Conservation (phyloP, 2,329 filamentous ascomycete genomes). For the Microcera coccophila region DNA sequence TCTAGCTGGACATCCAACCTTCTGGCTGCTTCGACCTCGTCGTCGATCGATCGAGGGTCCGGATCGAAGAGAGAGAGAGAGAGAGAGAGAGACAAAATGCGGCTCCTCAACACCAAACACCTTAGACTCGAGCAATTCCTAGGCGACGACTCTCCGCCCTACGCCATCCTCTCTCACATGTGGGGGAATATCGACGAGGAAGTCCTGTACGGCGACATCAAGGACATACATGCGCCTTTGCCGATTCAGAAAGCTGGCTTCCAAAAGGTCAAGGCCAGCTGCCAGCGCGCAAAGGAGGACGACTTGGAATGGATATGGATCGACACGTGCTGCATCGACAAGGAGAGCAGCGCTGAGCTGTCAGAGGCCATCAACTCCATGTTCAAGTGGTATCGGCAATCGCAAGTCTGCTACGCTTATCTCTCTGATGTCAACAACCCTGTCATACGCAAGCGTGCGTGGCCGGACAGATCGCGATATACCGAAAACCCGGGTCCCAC, state of each 20-base stretch:
- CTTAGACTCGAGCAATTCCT: not conserved
- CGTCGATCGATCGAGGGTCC: too few relatives aligned
- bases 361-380: not conserved
- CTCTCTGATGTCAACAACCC: not conserved
- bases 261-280: not conserved
- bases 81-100: too few relatives aligned
- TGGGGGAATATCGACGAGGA: not conserved
- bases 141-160: not conserved
- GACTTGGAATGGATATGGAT: not conserved
- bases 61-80: too few relatives aligned
- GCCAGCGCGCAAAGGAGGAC: not conserved
- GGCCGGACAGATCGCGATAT: not conserved
- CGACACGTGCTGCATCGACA: not conserved
- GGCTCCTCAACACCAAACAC: not conserved
- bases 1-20: too few relatives aligned
- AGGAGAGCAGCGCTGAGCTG: not conserved
- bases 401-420: not conserved
- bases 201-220: not conserved
- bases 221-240: not conserved
- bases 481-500: not conserved
- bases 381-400: not conserved
- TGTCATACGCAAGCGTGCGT: not conserved
- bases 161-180: not conserved
- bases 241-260: not conserved
- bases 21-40: too few relatives aligned